Evolutionary conservation across 495 filamentous ascomycete species (phyloP), one percentile per base, ranked within the genome.

Genomic region (Annulohypoxylon maeteangense): DNA sequence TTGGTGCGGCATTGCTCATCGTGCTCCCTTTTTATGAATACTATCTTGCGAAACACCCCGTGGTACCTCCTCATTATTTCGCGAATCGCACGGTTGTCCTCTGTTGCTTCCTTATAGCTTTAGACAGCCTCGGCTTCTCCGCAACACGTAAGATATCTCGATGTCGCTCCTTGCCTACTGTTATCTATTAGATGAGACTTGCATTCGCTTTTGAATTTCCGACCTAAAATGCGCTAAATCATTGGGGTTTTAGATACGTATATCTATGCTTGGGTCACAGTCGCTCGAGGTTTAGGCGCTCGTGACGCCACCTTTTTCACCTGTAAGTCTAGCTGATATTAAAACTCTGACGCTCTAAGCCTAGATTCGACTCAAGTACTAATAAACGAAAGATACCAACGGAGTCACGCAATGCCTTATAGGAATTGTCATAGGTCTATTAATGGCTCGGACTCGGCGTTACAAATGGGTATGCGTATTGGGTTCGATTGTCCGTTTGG

Each of bases 401-500:
- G 81, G 81, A 3, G 79, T 86, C 51, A 80, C 78, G 51, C 82
- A 84, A 60, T 79, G 76, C 29, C 61, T 85, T 3, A 65, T 76
- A 8, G 83, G 79, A 7, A 85, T 86, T 65, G 42, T 78, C 0
- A 73, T 79, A 1, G 83, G 84, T 0, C 57, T 81, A 7, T 66
- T 81, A 25, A 85, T 86, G 78, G 76, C 80, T 44, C 78, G 78
- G 58, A 76, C 80, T 2, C 76, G 79, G 8, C 79, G 78, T 3
- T 85, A 82, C 72, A 86, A 86, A 61, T 84, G 79, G 79, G 78
- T 86, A 12, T 74, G 77, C 12, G 75, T 86, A 7, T 62, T 70
- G 1, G 84, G 79, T 10, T 78, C 80, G 2, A 51, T 76, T 1
- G 55, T 86, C 23, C 81, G 84, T 7, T 71, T 85, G 22, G 63